Conservation (phyloP, 1,284 basidiomycete species). For the Volvariella surrecta region DNA sequence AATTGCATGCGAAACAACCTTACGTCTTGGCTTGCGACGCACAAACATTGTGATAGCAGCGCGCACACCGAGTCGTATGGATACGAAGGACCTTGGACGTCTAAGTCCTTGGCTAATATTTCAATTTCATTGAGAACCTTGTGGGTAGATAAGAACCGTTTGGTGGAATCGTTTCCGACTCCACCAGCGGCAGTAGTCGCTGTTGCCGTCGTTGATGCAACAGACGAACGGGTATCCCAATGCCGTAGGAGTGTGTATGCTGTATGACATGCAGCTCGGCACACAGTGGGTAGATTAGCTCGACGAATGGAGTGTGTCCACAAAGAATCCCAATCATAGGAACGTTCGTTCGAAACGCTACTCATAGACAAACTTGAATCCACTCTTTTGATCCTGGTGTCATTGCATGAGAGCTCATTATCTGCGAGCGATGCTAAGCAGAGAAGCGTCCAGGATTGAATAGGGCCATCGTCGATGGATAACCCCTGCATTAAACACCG, state of each 20-base stretch:
- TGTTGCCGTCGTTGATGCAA: background rate
- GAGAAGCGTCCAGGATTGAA: constrained; percentile 80
- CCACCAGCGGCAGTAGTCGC: background rate
- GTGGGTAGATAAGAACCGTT: constrained; percentile 39
- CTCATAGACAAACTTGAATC: constrained; percentile 5
- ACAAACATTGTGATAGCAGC: constrained; percentile 64
- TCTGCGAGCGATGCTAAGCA: constrained; percentile 65
- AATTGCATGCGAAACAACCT: constrained; percentile 73
- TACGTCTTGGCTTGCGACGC: constrained; percentile 68
- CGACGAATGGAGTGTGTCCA: constrained; percentile 82
- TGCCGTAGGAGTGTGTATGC: constrained; percentile 44
- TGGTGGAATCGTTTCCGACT: constrained; percentile 8
- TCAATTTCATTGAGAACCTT: constrained; percentile 66
- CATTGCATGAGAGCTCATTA: constrained; percentile 23
- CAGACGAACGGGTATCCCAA: background rate
- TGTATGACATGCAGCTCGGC: constrained; percentile 77
- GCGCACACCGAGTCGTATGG: constrained; percentile 83
- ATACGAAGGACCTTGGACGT: constrained; percentile 79
- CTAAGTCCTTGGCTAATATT: constrained; percentile 66
- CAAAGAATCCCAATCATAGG: constrained; percentile 58
- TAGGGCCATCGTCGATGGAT: constrained; percentile 48
- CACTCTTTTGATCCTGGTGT: constrained; percentile 1
- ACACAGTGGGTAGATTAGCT: constrained; percentile 53
- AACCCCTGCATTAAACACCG: constrained; percentile 51
- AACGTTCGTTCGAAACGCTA: constrained; percentile 14